Percentiles rank a stretch among this genome's conserved stretches.
Evolutionary conservation across 495 filamentous ascomycete species (phyloP).

Genomic region (Cryomyces minteri): DNA sequence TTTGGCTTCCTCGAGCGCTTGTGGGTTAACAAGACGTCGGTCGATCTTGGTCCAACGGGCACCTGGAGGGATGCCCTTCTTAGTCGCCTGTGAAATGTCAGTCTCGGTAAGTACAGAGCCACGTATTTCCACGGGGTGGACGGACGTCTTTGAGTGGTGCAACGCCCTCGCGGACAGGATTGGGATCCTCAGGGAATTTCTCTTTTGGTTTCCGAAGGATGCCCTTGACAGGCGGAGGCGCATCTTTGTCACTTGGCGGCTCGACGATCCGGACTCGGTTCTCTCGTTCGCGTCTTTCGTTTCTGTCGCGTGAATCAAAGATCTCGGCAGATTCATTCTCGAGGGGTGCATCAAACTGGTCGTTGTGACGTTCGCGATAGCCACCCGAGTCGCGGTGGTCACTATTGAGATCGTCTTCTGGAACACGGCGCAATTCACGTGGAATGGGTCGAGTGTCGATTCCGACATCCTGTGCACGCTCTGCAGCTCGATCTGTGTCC

Average conservation of each 20-base stretch:
- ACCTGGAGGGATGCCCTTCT: constrained; percentile 49
- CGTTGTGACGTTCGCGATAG: neutral
- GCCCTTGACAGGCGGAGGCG: constrained; percentile 33
- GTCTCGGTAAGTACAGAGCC: no score
- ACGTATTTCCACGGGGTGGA: no score
- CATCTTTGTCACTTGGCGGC: constrained; percentile 17
- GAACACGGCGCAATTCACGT: no score
- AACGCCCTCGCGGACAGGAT: constrained; percentile 71
- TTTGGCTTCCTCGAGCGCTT: constrained; percentile 53
- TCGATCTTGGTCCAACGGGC: constrained; percentile 85
- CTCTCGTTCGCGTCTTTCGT: neutral
- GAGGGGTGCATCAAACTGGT: neutral
- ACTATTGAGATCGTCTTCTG: no score
- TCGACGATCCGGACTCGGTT: constrained; percentile 20
- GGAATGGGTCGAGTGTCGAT: no score
- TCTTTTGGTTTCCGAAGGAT: constrained; percentile 54
- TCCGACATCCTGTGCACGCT: constrained; percentile 3
- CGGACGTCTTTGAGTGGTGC: constrained; percentile 73
- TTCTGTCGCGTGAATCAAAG: neutral
- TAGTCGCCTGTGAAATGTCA: no score
- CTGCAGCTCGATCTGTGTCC: constrained; percentile 3
- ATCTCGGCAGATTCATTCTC: neutral
- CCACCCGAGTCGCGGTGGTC: neutral
- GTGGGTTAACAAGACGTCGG: constrained; percentile 64
- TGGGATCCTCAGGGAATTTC: constrained; percentile 63